Base-by-base conservation (phyloP, 176 grass and related monocot species). In the Cocos nucifera region DNA sequence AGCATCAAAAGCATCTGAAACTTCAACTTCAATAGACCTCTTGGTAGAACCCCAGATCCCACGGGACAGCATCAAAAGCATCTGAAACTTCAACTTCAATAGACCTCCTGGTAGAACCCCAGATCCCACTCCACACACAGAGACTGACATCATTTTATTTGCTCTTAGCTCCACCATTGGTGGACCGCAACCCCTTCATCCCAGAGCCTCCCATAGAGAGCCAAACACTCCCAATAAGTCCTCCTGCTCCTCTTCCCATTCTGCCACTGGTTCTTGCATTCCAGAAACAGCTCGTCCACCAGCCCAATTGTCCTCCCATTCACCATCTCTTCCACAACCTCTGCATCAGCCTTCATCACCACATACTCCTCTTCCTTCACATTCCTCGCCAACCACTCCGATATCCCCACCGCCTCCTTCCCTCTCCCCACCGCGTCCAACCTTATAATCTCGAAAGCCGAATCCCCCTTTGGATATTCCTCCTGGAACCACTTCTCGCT, bases 331-430 rank as follows among this genome's bases (percentile, higher is more conserved):
- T 54, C 69, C 1, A 19, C 7, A 21, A 49, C 59, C 51, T 49
- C 73, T 17, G 56, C 73, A n/a, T 63, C 74, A 17, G 62, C 61
- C 75, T 77, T 82, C 72, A 77, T 66, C 73, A 77, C 67, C 67
- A 72, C 73, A 23, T 65, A 72, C 17, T 76, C 73, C 28, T 68
- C 62, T 29, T 67, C 35, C 19, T 63, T 75, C n/a, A 39, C 54
- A 69, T 70, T 85, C 44, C 57, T 66, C 57, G 26, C 4, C 16
- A 76, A 59, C 78, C 74, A 81, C 58, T 53, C 69, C 29, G 53
- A 52, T 12, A 77, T 65, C 67, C 61, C 50, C 24, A 17, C 4
- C 0, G 51, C 59, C 54, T 66, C 59, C 27, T 60, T 82, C 18
- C 52, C 69, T 58, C 54, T 65, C 67, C 55, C 50, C 24, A 17